Percentiles rank a stretch among this genome's conserved stretches.
These are phyloP conservation scores for Dacryopinax primogenitus DNA, from an alignment of 768 basidiomycete genomes.

Conservation along the genomic window DNA sequence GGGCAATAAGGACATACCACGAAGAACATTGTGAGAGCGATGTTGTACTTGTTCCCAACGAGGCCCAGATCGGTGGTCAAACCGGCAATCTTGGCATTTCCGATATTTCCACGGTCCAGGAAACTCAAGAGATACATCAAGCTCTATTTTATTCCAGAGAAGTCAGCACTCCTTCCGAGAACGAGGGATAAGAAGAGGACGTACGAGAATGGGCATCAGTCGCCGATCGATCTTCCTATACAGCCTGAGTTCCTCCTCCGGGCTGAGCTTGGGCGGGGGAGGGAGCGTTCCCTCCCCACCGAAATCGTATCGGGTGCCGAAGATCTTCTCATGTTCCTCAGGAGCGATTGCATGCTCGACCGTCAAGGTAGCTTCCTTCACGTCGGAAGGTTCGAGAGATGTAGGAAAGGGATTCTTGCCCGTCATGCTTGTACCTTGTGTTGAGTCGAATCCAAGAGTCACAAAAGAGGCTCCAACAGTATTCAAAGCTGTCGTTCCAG, in stretches of 20 bases:
- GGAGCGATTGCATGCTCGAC: background rate
- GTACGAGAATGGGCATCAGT: background rate
- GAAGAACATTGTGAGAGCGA: slow-evolving; percentile 59
- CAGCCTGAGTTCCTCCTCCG: slow-evolving; percentile 39
- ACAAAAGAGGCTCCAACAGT: too few species aligned
- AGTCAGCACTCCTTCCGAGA: slow-evolving; percentile 29
- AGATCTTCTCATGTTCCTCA: background rate
- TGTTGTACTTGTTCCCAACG: slow-evolving; percentile 48
- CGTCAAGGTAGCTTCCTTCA: background rate
- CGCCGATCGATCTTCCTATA: slow-evolving; percentile 48
- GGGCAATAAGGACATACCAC: slow-evolving; percentile 34
- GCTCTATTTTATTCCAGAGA: slow-evolving; percentile 41
- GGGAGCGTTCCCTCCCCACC: slow-evolving; percentile 37
- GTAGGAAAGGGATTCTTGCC: too few species aligned
- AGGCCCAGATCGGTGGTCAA: slow-evolving; percentile 43
- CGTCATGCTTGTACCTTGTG: background rate
- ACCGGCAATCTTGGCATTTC: slow-evolving; percentile 57
- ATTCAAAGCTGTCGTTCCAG: too few species aligned
- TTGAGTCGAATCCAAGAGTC: too few species aligned
- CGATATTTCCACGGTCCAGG: slow-evolving; percentile 47
- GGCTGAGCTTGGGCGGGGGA: slow-evolving; percentile 32
- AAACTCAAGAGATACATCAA: slow-evolving; percentile 52
- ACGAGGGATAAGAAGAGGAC: background rate
- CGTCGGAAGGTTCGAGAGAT: background rate
- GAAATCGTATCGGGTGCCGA: slow-evolving; percentile 24